Percentiles rank a stretch among this genome's conserved stretches.
These are phyloP conservation scores for Tirmania nivea DNA, from an alignment of 495 filamentous ascomycete species.

Conservation along the genomic window DNA sequence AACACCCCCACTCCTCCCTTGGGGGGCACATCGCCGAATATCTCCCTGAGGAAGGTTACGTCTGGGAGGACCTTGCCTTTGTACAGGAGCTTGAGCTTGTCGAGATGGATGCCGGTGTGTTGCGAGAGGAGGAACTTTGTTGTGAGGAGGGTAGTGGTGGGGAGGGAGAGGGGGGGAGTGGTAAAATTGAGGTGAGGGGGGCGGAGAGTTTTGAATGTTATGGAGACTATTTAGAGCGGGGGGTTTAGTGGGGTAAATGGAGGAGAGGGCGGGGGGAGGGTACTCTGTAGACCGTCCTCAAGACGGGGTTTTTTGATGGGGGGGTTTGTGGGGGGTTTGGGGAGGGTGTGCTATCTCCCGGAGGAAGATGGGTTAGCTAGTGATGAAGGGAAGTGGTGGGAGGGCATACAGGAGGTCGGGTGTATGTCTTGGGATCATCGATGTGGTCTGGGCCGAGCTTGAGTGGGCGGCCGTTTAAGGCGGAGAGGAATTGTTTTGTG, in stretches of 20 bases:
- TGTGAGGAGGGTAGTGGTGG: constrained; percentile 47
- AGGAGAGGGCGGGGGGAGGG: constrained; percentile 23
- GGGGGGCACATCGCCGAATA: constrained; percentile 19
- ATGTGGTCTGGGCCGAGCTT: constrained; percentile 70
- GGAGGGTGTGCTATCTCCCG: constrained; percentile 29
- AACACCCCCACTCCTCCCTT: constrained; percentile 41
- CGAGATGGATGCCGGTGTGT: constrained; percentile 29
- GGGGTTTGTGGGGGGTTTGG: constrained; percentile 14
- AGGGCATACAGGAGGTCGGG: constrained; percentile 43
- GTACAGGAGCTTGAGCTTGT: constrained; percentile 63
- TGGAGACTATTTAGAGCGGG: constrained; percentile 15
- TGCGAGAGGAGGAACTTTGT: constrained; percentile 41
- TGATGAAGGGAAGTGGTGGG: background rate
- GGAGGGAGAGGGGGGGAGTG: constrained; percentile 32
- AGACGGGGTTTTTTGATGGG: constrained; percentile 22
- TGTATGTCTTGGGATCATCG: constrained; percentile 53
- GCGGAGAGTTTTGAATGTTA: constrained; percentile 55
- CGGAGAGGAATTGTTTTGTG: constrained; percentile 58
- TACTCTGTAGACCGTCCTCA: background rate
- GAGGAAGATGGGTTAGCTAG: background rate
- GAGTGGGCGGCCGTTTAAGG: constrained; percentile 50
- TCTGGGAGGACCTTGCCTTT: constrained; percentile 65
- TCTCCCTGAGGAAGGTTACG: constrained; percentile 38
- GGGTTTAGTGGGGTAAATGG: constrained; percentile 15
- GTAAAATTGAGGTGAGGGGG: constrained; percentile 30